Base-by-base conservation (phyloP, 768 basidiomycete species). In the Termitomyces sp. region DNA sequence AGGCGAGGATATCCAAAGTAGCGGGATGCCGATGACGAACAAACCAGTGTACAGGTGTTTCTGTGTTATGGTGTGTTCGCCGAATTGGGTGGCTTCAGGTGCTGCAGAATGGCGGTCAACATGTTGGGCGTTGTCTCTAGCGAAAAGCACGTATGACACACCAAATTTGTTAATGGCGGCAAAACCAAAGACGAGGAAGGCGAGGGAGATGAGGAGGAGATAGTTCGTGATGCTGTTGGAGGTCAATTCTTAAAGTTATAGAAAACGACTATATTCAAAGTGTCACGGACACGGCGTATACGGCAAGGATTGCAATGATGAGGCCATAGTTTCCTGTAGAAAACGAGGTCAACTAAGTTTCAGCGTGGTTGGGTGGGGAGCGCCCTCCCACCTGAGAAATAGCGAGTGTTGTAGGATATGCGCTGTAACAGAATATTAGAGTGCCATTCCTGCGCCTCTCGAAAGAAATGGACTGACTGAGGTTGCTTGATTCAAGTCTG, bases 381-480 rank as follows among this genome's bases (percentile, higher is more conserved):
- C 39, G 3, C 54, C 32, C 62, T 71, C 58, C 63, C 55, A 88
- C 88, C 89, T 60, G 91, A 92, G 75, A 92, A 92, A 71, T 92
- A 92, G 53, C 91, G 88, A 44, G 94, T 94, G 78, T 96, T 96
- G 79, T 96, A 94, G 24, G 92, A 92, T 83, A 96, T 92, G 61
- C 94, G 87, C 93, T 94, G 69, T 35, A 57, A 36, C 36, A 22
- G 50, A 3, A 22, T 35, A 13, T 60, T 51, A 63, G 22, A 8
- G 48, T 39, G 22, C 39, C 50, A 16, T 39, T 60, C 7, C 20
- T 54, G 33, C 35, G 2, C 20, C 20, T n/a, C 42, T 22, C 6
- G 44, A n/a, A 46, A 44, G 38, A 48, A 20, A 40, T 13, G 18
- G 2, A 76, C 87, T 69, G 63, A 91, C 91, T 66, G 87, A 84